Conservation (phyloP, 1,284 basidiomycete genomes). For the Meira miltonrushii region DNA sequence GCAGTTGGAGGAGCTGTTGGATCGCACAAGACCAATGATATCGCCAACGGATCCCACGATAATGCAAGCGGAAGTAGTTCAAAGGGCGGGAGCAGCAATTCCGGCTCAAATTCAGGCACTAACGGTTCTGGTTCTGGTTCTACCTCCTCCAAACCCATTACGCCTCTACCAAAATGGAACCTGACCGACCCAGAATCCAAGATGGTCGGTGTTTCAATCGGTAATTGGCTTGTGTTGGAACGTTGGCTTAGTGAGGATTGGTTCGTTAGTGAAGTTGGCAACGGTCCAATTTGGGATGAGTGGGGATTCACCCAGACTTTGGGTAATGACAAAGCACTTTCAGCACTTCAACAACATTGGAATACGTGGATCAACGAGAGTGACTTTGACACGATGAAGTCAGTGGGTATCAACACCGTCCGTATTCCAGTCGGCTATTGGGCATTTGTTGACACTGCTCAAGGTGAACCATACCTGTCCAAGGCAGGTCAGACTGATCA, state of each 20-base stretch:
- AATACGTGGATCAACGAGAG: slow-evolving; percentile 53
- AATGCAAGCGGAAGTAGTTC: neutral
- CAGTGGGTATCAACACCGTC: slow-evolving; percentile 49
- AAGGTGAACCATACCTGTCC: slow-evolving; percentile 35
- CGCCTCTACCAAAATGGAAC: slow-evolving; percentile 40
- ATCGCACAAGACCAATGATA: slow-evolving; percentile 19
- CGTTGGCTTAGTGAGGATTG: slow-evolving; percentile 55
- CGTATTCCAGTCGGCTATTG: slow-evolving; percentile 54
- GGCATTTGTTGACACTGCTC: slow-evolving; percentile 41
- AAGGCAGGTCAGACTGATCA: slow-evolving; percentile 31
- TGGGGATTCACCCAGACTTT: slow-evolving; percentile 47
- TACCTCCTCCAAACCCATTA: slow-evolving; percentile 20
- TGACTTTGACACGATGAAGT: slow-evolving; percentile 50
- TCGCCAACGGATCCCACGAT: slow-evolving; percentile 6
- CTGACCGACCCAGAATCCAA: slow-evolving; percentile 46
- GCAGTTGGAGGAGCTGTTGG: slow-evolving; percentile 21
- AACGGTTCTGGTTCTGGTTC: slow-evolving; percentile 11
- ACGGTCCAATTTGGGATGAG: slow-evolving; percentile 51
- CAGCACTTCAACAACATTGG: slow-evolving; percentile 48
- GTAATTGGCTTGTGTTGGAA: slow-evolving; percentile 49
- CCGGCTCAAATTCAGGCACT: slow-evolving; percentile 10
- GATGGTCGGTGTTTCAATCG: slow-evolving; percentile 46
- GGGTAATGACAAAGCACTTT: slow-evolving; percentile 27
- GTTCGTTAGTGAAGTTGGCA: slow-evolving; percentile 49
- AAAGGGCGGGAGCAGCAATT: slow-evolving; percentile 2